Conservation (phyloP, 306 rosid species). For the Prunus padus region DNA sequence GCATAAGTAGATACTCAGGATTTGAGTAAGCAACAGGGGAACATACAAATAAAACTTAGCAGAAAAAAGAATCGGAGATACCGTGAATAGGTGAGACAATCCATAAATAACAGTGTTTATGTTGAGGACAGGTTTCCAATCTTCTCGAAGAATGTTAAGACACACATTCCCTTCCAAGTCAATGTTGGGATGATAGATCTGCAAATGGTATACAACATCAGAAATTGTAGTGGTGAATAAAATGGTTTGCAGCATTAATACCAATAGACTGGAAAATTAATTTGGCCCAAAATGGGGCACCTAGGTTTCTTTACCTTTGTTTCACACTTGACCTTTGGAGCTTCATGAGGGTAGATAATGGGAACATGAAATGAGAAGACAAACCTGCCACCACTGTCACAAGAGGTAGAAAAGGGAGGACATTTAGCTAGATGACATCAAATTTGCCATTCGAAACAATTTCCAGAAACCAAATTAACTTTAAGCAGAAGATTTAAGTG, state of each 20-base stretch:
- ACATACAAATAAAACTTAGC: neutral
- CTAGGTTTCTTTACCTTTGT: constrained; percentile 30
- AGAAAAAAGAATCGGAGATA: neutral
- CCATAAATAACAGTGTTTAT: constrained; percentile 42
- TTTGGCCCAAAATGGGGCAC: neutral
- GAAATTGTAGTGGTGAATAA: neutral
- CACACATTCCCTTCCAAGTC: constrained; percentile 52
- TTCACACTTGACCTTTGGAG: constrained; percentile 48
- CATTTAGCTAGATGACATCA: neutral
- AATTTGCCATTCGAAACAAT: neutral
- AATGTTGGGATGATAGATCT: constrained; percentile 52
- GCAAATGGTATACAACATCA: neutral
- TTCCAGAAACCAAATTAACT: neutral
- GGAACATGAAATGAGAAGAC: constrained; percentile 41
- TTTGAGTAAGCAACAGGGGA: neutral
- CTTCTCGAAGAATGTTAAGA: constrained; percentile 44
- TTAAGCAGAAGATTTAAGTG: neutral
- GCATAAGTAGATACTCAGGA: neutral
- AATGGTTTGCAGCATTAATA: neutral
- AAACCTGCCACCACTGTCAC: constrained; percentile 38
- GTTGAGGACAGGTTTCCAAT: constrained; percentile 47
- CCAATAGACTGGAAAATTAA: neutral
- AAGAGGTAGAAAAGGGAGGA: neutral
- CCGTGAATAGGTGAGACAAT: constrained; percentile 44
- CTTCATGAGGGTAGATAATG: constrained; percentile 42